Percentiles rank a stretch among this genome's conserved stretches.
Conservation (phyloP, 441 rosid species). For the Erodium chrysanthum region DNA sequence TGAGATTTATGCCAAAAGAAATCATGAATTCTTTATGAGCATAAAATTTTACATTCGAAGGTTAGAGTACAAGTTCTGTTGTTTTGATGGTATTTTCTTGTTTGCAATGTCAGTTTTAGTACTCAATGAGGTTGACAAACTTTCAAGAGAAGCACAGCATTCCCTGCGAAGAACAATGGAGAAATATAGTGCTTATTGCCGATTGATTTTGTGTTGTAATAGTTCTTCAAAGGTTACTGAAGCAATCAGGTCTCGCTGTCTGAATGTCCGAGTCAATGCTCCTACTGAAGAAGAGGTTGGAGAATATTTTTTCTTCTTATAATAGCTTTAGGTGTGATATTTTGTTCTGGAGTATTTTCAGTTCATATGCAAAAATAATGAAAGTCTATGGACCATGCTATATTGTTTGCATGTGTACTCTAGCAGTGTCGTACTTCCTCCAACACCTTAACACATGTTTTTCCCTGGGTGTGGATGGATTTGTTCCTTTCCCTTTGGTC, state of each 20-base stretch:
- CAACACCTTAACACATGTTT: not conserved
- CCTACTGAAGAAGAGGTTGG: constrained; percentile 74
- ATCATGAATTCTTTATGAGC: not conserved
- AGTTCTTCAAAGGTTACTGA: constrained; percentile 89
- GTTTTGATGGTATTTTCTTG: constrained; percentile 14
- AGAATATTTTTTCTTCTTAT: constrained; percentile 13
- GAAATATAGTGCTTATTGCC: constrained; percentile 80
- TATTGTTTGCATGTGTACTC: not conserved
- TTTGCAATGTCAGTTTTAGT: constrained; percentile 49
- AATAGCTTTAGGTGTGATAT: constrained; percentile 3
- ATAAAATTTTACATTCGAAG: not conserved
- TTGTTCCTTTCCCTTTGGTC: not conserved
- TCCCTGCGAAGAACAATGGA: constrained; percentile 97
- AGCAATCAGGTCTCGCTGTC: constrained; percentile 90
- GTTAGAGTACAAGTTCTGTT: not conserved
- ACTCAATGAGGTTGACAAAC: constrained; percentile 95
- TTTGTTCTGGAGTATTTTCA: constrained; percentile 1
- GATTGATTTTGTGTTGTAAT: constrained; percentile 83
- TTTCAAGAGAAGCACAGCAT: constrained; percentile 95
- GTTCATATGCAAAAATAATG: not conserved
- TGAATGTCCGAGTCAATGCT: constrained; percentile 72
- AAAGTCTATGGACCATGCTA: not conserved
- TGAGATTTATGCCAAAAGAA: not conserved
- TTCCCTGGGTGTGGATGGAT: not conserved
- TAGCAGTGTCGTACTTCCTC: not conserved